phyloP scores from a whole-genome alignment of 805 yeast species.

The Scheffersomyces lignosus region DNA sequence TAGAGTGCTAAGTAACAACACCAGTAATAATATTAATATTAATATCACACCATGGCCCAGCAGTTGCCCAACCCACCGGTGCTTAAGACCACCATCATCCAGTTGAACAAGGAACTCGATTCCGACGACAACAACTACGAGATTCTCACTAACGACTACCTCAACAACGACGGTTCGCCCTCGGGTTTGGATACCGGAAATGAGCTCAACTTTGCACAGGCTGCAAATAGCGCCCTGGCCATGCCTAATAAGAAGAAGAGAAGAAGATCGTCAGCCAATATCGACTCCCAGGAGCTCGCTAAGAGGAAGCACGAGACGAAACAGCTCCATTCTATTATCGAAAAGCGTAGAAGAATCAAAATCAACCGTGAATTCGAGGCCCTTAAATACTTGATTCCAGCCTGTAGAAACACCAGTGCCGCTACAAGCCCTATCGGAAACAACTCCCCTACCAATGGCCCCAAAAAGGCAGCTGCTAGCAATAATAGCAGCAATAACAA shows the following conservation, averaged over 20 bases:
- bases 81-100: slow-evolving; percentile 45
- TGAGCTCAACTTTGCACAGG: not conserved
- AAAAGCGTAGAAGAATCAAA: slow-evolving; percentile 73
- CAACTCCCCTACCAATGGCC: slow-evolving; percentile 18
- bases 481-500: slow-evolving; percentile 17
- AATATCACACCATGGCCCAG: too few species aligned
- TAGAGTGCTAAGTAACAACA: too few species aligned
- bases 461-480: slow-evolving; percentile 5
- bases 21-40: too few species aligned
- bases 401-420: slow-evolving; percentile 56
- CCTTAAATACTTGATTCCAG: slow-evolving; percentile 73
- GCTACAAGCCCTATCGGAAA: slow-evolving; percentile 4
- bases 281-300: slow-evolving; percentile 42
- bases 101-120: slow-evolving; percentile 43
- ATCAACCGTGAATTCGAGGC: slow-evolving; percentile 85
- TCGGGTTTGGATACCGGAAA: slow-evolving; percentile 1
- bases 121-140: slow-evolving; percentile 43
- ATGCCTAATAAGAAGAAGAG: slow-evolving; percentile 31
- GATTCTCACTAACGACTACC: slow-evolving; percentile 41
- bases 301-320: slow-evolving; percentile 44
- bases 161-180: slow-evolving; percentile 7
- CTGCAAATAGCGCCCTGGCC: slow-evolving; percentile 3
- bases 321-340: slow-evolving; percentile 70
- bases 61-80: slow-evolving; percentile 40
- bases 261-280: slow-evolving; percentile 38